Percentiles rank a stretch among this genome's conserved stretches.
These are phyloP conservation scores for Diplosphaera chodatii DNA, from an alignment of 139 green algal species.

Conservation along the genomic window DNA sequence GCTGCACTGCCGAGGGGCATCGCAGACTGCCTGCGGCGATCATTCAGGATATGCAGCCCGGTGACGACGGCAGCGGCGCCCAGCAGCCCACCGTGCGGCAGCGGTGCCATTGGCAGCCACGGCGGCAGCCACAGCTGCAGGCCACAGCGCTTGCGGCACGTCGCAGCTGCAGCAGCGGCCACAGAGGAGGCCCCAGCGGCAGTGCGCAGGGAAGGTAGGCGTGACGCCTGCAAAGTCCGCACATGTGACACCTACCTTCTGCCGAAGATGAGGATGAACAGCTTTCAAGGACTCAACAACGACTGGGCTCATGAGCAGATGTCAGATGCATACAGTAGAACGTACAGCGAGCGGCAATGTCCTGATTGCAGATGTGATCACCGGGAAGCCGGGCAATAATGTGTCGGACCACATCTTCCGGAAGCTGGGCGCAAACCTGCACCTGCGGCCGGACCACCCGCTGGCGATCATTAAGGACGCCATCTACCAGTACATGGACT, in stretches of 20 bases:
- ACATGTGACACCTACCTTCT: neutral
- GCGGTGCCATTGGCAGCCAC: neutral
- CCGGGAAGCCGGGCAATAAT: slow-evolving; percentile 84
- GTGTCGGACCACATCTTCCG: slow-evolving; percentile 92
- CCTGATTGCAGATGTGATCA: slow-evolving; percentile 61
- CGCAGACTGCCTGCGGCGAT: neutral
- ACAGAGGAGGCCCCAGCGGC: neutral
- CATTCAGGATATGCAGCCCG: neutral
- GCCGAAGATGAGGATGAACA: too few relatives aligned
- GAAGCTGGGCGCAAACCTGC: slow-evolving; percentile 90
- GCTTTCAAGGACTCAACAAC: too few relatives aligned
- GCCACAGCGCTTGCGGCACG: neutral
- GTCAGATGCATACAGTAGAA: too few relatives aligned
- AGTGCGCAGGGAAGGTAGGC: neutral
- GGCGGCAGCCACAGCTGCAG: neutral
- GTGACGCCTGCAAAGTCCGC: neutral
- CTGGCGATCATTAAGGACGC: slow-evolving; percentile 94
- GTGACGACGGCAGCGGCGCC: neutral
- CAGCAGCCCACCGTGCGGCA: neutral
- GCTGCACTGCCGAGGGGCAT: neutral
- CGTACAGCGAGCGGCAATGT: neutral
- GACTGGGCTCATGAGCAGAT: neutral
- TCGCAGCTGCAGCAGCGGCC: neutral
- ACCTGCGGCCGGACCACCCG: slow-evolving; percentile 77
- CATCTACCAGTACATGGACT: slow-evolving; percentile 94